Evolutionary conservation across 768 basidiomycete species (phyloP), one percentile per base, ranked within the genome.

Genomic region (Phaeolepiota aurea): DNA sequence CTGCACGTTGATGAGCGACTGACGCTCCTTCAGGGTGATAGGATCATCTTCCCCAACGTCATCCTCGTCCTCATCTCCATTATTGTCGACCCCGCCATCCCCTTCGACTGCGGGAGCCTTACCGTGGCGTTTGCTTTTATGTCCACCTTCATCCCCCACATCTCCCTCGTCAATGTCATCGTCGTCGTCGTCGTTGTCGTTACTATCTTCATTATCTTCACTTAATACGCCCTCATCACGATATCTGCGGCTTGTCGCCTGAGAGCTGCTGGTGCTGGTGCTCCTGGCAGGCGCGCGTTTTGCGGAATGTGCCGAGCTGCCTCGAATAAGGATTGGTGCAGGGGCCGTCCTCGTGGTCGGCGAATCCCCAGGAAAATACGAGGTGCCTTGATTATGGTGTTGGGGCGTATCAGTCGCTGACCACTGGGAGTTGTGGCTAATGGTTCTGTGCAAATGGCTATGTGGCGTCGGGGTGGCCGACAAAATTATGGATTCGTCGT

Each of bases 1-100:
- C 56, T 94, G 89, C 55, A 96, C 93, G 64, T 99, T 99, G 57
- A 98, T 96, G 52, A 96, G 85, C 32, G 93, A 96, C 60, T 99
- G 96, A 20, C 96, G 78, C 50, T 97, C 92, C 62, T 85, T 89
- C 50, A 99, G 64, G 0, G 94, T 98, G 47, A 94, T 85, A 3
- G 81, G 88, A 52, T 93, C 91, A 20, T 82, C 81, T n/a, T 82
- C 84, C 28, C 53, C 54, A 32, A 47, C 48, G 5, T 48, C 53
- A 14, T 51, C 64, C 32, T 64, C 66, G 10, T 65, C 67, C 12
- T 66, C 70, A 34, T 62, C 61, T 9, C 52, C 67, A 38, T 69
- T 64, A n/a, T 61, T 67, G 18, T 45, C 54, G 20, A 49, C 57
- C 39, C 54, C 54, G 9, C 53, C 62, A 5, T 58, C 51, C 15